A percentile compares a stretch with the other conserved stretches of the same genome.
Evolutionary conservation across 495 filamentous ascomycete species (phyloP).

Genomic region (Aspergillus avenaceus): DNA sequence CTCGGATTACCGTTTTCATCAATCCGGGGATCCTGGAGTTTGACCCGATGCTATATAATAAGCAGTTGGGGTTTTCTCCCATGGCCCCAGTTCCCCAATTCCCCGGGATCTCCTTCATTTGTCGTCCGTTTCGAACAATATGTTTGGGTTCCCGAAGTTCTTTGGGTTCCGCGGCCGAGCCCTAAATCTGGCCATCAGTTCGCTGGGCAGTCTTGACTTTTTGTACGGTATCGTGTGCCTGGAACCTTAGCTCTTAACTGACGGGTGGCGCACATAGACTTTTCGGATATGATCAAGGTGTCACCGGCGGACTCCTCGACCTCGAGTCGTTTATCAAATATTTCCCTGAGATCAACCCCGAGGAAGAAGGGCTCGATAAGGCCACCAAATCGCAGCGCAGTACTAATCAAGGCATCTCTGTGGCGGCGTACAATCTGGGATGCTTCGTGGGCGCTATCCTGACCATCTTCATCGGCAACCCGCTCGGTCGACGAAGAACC

Average conservation of each 20-base stretch:
- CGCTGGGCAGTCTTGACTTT: slow-evolving; percentile 67
- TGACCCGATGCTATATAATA: slow-evolving; percentile 15
- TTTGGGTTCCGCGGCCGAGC: slow-evolving; percentile 60
- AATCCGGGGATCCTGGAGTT: slow-evolving; percentile 10
- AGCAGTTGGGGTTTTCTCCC: slow-evolving; percentile 11
- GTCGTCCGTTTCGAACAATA: slow-evolving; percentile 16
- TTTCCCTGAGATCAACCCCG: slow-evolving; percentile 41
- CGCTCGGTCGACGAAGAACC: slow-evolving; percentile 61
- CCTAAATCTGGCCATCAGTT: slow-evolving; percentile 63
- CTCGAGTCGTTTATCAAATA: slow-evolving; percentile 46
- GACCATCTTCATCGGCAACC: slow-evolving; percentile 67
- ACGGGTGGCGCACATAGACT: slow-evolving; percentile 21
- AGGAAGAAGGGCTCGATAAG: slow-evolving; percentile 5
- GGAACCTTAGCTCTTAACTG: neutral
- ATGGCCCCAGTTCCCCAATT: neutral
- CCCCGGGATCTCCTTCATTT: slow-evolving; percentile 8
- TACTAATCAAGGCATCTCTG: slow-evolving; percentile 48
- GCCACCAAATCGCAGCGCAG: slow-evolving; percentile 19
- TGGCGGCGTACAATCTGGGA: slow-evolving; percentile 68
- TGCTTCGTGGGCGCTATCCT: slow-evolving; percentile 69
- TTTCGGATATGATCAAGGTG: slow-evolving; percentile 54
- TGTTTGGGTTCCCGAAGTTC: slow-evolving; percentile 44
- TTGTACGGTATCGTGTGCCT: slow-evolving; percentile 25
- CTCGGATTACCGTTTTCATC: slow-evolving; percentile 24
- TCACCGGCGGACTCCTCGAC: slow-evolving; percentile 56